phyloP scores from a whole-genome alignment of 129 eudicot species.

The Artemisia annua region DNA sequence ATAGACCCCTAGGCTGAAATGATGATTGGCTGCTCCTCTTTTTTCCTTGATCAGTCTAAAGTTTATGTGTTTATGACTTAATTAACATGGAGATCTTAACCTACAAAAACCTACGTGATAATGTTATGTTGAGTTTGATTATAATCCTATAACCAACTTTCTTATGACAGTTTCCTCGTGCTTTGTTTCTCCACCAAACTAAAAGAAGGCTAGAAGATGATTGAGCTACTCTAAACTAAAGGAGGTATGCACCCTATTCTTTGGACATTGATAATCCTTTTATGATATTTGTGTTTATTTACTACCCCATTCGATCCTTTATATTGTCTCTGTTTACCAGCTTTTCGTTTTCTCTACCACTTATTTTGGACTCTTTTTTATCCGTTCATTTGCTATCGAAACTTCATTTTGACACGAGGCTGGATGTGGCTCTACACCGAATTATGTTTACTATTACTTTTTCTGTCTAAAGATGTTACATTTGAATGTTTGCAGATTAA shows the following conservation, averaged over 20 bases:
- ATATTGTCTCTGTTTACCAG: conserved; percentile 2
- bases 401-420: neutral
- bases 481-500: no score
- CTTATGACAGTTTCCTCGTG: conserved; percentile 16
- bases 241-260: conserved; percentile 42
- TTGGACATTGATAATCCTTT: conserved; percentile 37
- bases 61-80: no score
- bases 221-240: conserved; percentile 27
- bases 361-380: conserved; percentile 20
- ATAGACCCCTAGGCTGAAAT: no score
- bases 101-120: conserved; percentile 11
- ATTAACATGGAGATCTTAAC: conserved; percentile 6
- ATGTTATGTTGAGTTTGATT: conserved; percentile 14
- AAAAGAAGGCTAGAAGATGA: conserved; percentile 23
- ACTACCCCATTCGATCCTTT: conserved; percentile 5
- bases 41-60: no score
- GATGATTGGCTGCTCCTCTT: no score
- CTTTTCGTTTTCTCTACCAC: conserved; percentile 8
- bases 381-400: conserved; percentile 23
- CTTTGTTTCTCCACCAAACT: conserved; percentile 16
- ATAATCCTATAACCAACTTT: conserved; percentile 21
- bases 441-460: conserved; percentile 10
- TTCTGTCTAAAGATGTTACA: neutral
- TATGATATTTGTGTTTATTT: conserved; percentile 30
- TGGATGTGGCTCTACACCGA: neutral